Evolutionary conservation across 1,284 basidiomycete species (phyloP), one percentile per base, ranked within the genome.

Genomic region (Cutaneotrichosporon arboriforme): DNA sequence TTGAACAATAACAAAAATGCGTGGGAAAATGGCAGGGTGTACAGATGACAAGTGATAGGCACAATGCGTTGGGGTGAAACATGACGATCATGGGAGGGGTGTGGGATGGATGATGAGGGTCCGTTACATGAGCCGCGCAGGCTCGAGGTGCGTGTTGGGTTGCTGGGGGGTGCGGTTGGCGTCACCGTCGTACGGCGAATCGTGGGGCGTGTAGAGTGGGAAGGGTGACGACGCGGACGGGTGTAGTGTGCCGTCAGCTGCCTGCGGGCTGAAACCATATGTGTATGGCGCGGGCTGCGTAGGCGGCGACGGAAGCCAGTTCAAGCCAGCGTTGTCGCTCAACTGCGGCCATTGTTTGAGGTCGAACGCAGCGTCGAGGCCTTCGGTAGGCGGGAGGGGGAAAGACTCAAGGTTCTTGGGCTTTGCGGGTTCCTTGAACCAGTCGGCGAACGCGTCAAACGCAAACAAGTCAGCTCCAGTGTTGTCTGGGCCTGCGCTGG

Each of bases 211-310:
- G 49, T 39, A 51, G 4, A 42, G 43, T 1, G 50, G 45, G 21
- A 41, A 46, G 8, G 36, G 44, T 1, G 49, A 44, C 17, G 41
- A 45, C 31, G 31, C 43, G 14, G 43, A 45, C 14, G 33, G 43
- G 7, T 33, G 31, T 13, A 33, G 34, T 7, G 43, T 35, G 43
- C n/a, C 12, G 20, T 31, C 4, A 17, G 4, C 12, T 9, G 31
- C 46, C 12, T 39, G 21, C 9, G 46, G 17, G 9, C 46, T 48
- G 26, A 18, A 48, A 17, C 46, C 46, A 37, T 48, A 48, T 17
- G 46, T 48, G 37, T 48, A 48, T 23, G 46, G 37, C 37, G 46
- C 37, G 14, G 46, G 46, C 34, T 35, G 18, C 14, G 31, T 35
- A n/a, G 33, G 10, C 1, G 43, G 43, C 43, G 43, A 38, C 46